phyloP scores from a whole-genome alignment of 2,329 filamentous ascomycete genomes.

The Hypoxylon sp. region DNA sequence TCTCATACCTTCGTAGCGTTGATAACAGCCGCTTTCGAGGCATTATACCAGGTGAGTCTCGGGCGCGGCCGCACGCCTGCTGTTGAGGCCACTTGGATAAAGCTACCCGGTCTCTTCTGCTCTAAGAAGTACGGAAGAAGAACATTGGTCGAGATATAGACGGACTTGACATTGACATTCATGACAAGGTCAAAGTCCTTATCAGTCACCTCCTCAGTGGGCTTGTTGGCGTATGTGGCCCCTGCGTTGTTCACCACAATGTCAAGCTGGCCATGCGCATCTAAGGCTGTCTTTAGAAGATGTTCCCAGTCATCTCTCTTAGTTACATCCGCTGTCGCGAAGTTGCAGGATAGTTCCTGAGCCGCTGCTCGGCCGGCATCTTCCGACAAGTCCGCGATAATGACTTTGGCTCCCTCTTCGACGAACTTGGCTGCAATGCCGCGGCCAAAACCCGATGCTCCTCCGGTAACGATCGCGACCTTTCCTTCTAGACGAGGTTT shows the following conservation, averaged over 20 bases:
- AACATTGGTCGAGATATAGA: conserved; percentile 71
- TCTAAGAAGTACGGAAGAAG: conserved; percentile 72
- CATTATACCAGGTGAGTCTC: conserved; percentile 77
- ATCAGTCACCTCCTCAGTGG: conserved; percentile 73
- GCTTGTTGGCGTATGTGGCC: conserved; percentile 69
- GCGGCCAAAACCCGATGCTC: conserved; percentile 72
- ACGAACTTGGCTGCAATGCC: conserved; percentile 71
- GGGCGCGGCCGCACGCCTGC: conserved; percentile 71
- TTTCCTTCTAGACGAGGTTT: conserved; percentile 56
- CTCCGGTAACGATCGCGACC: conserved; percentile 63
- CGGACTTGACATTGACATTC: conserved; percentile 75
- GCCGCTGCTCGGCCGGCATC: conserved; percentile 64
- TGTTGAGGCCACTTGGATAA: conserved; percentile 76
- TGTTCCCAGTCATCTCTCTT: conserved; percentile 65
- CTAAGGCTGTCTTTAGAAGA: conserved; percentile 60
- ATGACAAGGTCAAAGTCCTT: conserved; percentile 75
- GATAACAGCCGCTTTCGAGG: conserved; percentile 74
- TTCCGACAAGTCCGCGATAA: conserved; percentile 72
- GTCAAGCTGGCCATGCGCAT: conserved; percentile 65
- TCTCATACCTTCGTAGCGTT: conserved; percentile 63
- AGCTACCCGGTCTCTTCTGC: conserved; percentile 67
- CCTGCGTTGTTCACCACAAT: conserved; percentile 73
- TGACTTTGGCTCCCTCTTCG: conserved; percentile 69
- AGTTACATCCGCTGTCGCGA: conserved; percentile 63
- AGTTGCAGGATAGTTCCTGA: conserved; percentile 58